Conservation (phyloP, 768 basidiomycete genomes). For the Suillus americanus region DNA sequence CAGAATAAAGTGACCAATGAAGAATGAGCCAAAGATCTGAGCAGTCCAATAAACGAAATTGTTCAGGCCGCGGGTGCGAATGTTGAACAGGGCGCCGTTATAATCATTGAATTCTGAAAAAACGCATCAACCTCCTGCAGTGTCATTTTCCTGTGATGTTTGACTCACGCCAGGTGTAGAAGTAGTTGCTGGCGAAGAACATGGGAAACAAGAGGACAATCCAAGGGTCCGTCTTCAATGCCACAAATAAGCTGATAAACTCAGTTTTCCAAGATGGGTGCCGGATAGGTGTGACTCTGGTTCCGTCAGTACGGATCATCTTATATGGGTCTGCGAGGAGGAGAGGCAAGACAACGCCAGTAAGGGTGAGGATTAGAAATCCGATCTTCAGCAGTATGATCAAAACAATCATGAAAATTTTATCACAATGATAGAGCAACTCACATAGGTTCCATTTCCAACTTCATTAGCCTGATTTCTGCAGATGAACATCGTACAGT, state of each 20-base stretch:
- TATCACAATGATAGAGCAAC: slow-evolving; percentile 21
- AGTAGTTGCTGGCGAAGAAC: slow-evolving; percentile 85
- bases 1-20: slow-evolving; percentile 63
- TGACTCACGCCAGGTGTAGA: slow-evolving; percentile 78
- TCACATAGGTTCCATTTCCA: slow-evolving; percentile 72
- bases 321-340: slow-evolving; percentile 71
- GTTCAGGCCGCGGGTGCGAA: slow-evolving; percentile 75
- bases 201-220: slow-evolving; percentile 80
- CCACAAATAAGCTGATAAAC: slow-evolving; percentile 64
- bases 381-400: slow-evolving; percentile 50
- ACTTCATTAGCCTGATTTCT: slow-evolving; percentile 42
- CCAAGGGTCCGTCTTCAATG: slow-evolving; percentile 67
- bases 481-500: background rate
- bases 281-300: slow-evolving; percentile 56
- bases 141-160: background rate
- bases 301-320: slow-evolving; percentile 76
- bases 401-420: background rate
- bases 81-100: slow-evolving; percentile 79
- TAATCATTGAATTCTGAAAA: slow-evolving; percentile 74
- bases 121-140: background rate
- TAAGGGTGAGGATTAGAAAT: slow-evolving; percentile 70
- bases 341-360: slow-evolving; percentile 66
- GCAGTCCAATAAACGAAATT: slow-evolving; percentile 78
- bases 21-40: slow-evolving; percentile 73
- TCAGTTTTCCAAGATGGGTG: slow-evolving; percentile 82